phyloP scores from a whole-genome alignment of 768 basidiomycete genomes.

The Psilocybe cyanescens region DNA sequence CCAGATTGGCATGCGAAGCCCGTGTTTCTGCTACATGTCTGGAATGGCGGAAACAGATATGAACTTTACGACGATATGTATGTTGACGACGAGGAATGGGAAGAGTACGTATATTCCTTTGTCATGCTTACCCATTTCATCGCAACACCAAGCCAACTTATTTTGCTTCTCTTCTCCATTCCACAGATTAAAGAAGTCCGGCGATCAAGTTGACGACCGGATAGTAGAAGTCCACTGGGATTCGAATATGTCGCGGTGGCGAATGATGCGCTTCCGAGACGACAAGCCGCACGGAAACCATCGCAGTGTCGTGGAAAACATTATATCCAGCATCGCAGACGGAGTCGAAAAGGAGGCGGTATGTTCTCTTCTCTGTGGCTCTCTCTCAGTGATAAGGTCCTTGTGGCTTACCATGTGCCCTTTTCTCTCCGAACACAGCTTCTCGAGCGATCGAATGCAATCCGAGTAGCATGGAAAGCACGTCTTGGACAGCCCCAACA shows the following conservation, averaged over 20 bases:
- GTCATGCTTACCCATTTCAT: neutral
- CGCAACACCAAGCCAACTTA: slow-evolving; percentile 3
- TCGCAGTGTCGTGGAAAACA: slow-evolving; percentile 79
- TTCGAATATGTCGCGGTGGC: slow-evolving; percentile 65
- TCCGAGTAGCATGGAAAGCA: slow-evolving; percentile 78
- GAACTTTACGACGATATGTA: slow-evolving; percentile 86
- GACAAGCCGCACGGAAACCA: slow-evolving; percentile 96
- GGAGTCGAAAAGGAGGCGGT: slow-evolving; percentile 92
- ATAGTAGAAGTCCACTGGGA: slow-evolving; percentile 97
- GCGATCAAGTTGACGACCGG: slow-evolving; percentile 91
- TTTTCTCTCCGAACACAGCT: slow-evolving; percentile 49
- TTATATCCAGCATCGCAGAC: slow-evolving; percentile 90
- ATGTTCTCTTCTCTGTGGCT: slow-evolving; percentile 29
- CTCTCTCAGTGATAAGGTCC: neutral
- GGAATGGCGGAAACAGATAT: slow-evolving; percentile 80
- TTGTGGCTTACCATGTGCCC: neutral
- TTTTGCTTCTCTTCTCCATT: slow-evolving; percentile 1
- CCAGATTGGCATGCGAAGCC: slow-evolving; percentile 90
- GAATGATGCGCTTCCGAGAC: slow-evolving; percentile 90
- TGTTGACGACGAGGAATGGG: slow-evolving; percentile 92
- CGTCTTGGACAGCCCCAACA: slow-evolving; percentile 48
- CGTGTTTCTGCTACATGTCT: slow-evolving; percentile 80
- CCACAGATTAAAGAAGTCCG: slow-evolving; percentile 76
- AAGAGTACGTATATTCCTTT: slow-evolving; percentile 58
- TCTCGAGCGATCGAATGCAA: slow-evolving; percentile 60